Conservation (phyloP, 176 grass and related monocot genomes). For the Secale cereale region DNA sequence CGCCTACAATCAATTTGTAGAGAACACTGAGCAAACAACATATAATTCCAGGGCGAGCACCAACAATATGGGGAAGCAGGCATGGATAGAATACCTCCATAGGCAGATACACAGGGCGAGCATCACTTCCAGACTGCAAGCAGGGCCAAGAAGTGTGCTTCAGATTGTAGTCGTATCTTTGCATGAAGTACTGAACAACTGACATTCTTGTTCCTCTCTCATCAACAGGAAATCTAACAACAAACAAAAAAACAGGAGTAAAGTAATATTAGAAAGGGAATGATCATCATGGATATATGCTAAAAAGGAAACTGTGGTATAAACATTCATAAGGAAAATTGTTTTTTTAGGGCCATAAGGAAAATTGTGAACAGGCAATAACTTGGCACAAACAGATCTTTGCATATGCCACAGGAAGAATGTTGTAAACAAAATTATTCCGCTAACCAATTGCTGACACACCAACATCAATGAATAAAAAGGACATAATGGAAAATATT, state of each 20-base stretch:
- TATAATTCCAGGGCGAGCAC: too few relatives aligned
- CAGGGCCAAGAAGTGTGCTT: conserved; percentile 52
- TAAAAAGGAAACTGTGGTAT: not conserved
- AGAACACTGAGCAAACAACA: not conserved
- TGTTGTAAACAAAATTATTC: not conserved
- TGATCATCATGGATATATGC: not conserved
- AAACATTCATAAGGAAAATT: not conserved
- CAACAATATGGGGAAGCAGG: not conserved
- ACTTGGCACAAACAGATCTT: not conserved
- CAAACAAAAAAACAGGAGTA: not conserved
- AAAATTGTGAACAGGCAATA: not conserved
- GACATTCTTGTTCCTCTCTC: conserved; percentile 32
- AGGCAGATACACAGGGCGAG: conserved; percentile 60
- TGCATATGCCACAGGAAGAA: not conserved
- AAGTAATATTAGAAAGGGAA: not conserved
- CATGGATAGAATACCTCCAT: conserved; percentile 55
- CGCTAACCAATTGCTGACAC: not conserved
- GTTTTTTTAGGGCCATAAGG: too few relatives aligned
- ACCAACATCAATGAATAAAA: not conserved
- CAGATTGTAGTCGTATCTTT: conserved; percentile 51
- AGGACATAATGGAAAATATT: not conserved
- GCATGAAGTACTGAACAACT: conserved; percentile 69
- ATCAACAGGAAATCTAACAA: conserved; percentile 69
- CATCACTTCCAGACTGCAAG: conserved; percentile 72
- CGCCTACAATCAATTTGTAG: conserved; percentile 34